Evolutionary conservation across 2,329 filamentous ascomycete species (phyloP).

Genomic region (Aspergillus cejpii): DNA sequence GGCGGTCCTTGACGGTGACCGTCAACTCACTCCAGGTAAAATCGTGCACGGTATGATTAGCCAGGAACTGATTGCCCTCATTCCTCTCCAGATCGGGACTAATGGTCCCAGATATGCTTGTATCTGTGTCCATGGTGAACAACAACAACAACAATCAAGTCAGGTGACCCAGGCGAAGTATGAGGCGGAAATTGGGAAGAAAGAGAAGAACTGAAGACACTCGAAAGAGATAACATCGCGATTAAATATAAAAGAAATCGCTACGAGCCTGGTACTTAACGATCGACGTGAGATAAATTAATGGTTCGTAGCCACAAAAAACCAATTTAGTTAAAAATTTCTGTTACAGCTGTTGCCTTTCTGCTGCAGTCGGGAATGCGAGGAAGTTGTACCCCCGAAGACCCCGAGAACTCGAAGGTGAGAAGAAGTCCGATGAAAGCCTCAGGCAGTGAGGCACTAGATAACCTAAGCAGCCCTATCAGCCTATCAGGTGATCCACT

Average conservation of each 20-base stretch:
- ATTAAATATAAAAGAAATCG: not conserved
- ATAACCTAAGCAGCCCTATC: not conserved
- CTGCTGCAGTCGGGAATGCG: not conserved
- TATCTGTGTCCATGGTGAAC: not conserved
- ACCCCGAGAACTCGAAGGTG: not conserved
- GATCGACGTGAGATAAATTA: not conserved
- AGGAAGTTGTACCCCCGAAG: not conserved
- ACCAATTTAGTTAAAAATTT: not conserved
- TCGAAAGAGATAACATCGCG: not conserved
- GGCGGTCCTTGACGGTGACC: conserved; percentile 65
- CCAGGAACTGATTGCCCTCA: conserved; percentile 26
- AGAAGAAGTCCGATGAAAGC: too few relatives aligned
- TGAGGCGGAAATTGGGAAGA: not conserved
- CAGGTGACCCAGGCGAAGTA: not conserved
- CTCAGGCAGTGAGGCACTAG: not conserved
- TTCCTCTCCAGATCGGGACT: conserved; percentile 27
- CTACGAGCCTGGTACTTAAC: too few relatives aligned
- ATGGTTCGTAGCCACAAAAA: not conserved
- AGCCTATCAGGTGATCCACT: too few relatives aligned
- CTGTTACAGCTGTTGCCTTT: not conserved
- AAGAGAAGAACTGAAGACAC: not conserved
- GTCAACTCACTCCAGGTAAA: conserved; percentile 62
- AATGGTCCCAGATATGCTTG: not conserved
- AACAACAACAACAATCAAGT: not conserved
- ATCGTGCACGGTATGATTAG: conserved; percentile 57